Conservation (phyloP, 441 rosid genomes). For the Gossypium lobatum region DNA sequence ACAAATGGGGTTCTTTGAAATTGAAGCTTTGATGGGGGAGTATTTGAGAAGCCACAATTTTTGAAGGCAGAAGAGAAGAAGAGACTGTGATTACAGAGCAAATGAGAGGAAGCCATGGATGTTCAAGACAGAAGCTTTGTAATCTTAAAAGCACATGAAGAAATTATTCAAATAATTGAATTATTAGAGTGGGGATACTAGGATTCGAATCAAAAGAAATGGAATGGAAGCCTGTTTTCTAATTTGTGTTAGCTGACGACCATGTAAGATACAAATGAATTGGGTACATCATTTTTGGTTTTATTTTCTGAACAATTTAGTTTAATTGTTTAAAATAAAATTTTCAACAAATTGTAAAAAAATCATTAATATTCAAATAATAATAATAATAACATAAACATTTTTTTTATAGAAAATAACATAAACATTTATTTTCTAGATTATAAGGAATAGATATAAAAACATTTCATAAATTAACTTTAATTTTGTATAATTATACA, state of each 20-base stretch:
- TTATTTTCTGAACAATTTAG: no score
- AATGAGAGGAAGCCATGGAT: constrained; percentile 35
- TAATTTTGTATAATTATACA: no score
- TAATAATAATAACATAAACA: no score
- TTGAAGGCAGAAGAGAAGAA: constrained; percentile 23
- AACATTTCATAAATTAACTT: no score
- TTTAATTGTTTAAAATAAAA: no score
- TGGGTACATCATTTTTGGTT: no score
- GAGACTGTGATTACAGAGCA: constrained; percentile 28
- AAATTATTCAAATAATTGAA: not conserved
- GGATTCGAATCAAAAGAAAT: not conserved
- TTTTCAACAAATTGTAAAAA: no score
- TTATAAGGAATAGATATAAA: no score
- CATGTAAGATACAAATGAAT: not conserved
- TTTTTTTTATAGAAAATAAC: no score
- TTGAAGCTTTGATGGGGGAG: constrained; percentile 24
- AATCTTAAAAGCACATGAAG: not conserved
- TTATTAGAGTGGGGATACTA: not conserved
- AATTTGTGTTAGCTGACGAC: not conserved
- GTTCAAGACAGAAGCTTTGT: not conserved
- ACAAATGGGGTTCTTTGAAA: constrained; percentile 28
- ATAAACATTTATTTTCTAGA: no score
- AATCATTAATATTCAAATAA: no score
- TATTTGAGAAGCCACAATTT: constrained; percentile 23
- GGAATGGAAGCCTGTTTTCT: not conserved